Evolutionary conservation across 2,329 filamentous ascomycete species (phyloP).

Genomic region (Lithohypha guttulata): DNA sequence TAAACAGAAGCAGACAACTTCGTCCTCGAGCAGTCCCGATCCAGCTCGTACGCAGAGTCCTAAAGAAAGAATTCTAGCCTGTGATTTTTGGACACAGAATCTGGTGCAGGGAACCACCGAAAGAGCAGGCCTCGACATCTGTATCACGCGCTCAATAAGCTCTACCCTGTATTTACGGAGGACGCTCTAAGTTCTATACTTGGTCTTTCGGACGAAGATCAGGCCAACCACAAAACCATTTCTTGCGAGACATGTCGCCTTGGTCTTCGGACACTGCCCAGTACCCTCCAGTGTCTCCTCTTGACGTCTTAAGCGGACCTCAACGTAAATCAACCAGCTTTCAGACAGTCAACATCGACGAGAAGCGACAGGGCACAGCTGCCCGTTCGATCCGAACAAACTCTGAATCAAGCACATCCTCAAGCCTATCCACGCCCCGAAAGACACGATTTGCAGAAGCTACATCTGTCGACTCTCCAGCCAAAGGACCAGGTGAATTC

Average conservation of each 20-base stretch:
- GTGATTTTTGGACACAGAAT: too few species aligned
- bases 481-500: conserved; percentile 37
- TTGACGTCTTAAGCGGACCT: conserved; percentile 29
- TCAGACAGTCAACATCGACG: conserved; percentile 21
- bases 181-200: too few species aligned
- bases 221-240: background rate
- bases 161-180: too few species aligned
- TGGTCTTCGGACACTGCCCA: conserved; percentile 2
- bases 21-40: too few species aligned
- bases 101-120: too few species aligned
- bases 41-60: too few species aligned
- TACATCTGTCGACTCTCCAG: conserved; percentile 52
- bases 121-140: background rate
- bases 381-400: conserved; percentile 18
- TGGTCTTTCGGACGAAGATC: too few species aligned
- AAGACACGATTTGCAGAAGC: conserved; percentile 55
- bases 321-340: conserved; percentile 24
- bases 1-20: too few species aligned
- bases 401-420: conserved; percentile 13
- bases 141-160: too few species aligned
- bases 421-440: conserved; percentile 38
- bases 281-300: conserved; percentile 29
- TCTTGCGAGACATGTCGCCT: conserved; percentile 22
- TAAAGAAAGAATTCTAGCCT: too few species aligned
- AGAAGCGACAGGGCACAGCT: conserved; percentile 18